Evolutionary conservation across 345 rosid species (phyloP), one percentile per base, ranked within the genome.

Genomic region (Kernera saxatilis): DNA sequence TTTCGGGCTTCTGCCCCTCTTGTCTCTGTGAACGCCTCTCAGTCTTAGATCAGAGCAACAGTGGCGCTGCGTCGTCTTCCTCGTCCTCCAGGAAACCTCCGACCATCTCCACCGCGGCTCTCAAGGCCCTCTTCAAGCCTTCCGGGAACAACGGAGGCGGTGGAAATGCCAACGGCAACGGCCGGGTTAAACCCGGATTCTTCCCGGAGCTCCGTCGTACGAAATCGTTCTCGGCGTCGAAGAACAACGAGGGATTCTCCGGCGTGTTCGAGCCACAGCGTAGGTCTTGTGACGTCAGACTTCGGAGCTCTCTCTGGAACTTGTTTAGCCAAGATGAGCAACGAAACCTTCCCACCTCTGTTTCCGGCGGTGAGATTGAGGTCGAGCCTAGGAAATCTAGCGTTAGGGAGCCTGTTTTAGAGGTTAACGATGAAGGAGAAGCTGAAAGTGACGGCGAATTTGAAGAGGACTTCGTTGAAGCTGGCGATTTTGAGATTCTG

Each of bases 11-110:
- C 65, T 95, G 99, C 72, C 98, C 99, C 45, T 82, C 88, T 71
- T 95, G 98, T 82, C 98, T 95, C 85, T 95, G 92, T 85, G 99
- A 95, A 71, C 99, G 99, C 25, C 99, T 95, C 69, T 79, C 92
- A 32, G 84, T 82, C 27, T 79, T 95, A 80, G 94, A 95, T 41
- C 91, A 77, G 44, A 71, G 54, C 67, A 78, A 86, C 77, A 67
- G 84, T 23, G 54, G 72, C 6, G 73, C 50, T 6, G 36, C 81
- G 4, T 73, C 97, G 3, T 74, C 95, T 45, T 64, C 72, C 15
- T 54, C 76, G 27, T 50, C 74, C 55, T 81, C 94, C 49, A 76
- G 83, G 19, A 84, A 84, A 71, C 88, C 94, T 18, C 87, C 92
- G 18, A 17, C 71, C 9, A 63, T 80, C 32, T 72, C 87, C 53